Conservation (phyloP, 345 rosid genomes). For the Eucalyptus cloeziana region DNA sequence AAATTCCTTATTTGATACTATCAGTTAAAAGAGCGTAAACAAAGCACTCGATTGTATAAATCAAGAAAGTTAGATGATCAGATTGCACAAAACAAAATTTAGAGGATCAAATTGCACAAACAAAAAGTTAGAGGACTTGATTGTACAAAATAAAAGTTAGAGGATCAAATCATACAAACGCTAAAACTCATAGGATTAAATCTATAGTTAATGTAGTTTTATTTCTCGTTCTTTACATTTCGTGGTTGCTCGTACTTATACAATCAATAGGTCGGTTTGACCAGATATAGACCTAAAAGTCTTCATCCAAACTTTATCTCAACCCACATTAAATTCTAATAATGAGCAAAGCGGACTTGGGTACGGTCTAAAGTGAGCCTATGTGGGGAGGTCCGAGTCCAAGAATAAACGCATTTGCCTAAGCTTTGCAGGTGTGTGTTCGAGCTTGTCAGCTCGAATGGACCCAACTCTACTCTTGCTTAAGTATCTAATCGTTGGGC, state of each 20-base stretch:
- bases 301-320: background rate
- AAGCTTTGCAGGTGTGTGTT: background rate
- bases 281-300: background rate
- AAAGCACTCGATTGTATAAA: background rate
- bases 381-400: background rate
- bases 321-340: background rate
- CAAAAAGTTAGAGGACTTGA: background rate
- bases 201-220: background rate
- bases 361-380: background rate
- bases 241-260: background rate
- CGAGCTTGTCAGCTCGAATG: background rate
- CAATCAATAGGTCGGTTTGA: background rate
- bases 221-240: background rate
- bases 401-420: background rate
- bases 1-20: background rate
- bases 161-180: rapidly evolving
- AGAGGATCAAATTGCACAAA: background rate
- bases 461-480: background rate
- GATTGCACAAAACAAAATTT: background rate
- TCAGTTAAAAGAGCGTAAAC: background rate
- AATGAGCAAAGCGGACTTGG: background rate
- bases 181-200: background rate
- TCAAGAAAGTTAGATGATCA: background rate
- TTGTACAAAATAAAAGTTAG: background rate
- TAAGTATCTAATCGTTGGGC: background rate